These are phyloP conservation scores for Saposhnikovia divaricata DNA, from an alignment of 129 eudicot species.

Conservation along the genomic window DNA sequence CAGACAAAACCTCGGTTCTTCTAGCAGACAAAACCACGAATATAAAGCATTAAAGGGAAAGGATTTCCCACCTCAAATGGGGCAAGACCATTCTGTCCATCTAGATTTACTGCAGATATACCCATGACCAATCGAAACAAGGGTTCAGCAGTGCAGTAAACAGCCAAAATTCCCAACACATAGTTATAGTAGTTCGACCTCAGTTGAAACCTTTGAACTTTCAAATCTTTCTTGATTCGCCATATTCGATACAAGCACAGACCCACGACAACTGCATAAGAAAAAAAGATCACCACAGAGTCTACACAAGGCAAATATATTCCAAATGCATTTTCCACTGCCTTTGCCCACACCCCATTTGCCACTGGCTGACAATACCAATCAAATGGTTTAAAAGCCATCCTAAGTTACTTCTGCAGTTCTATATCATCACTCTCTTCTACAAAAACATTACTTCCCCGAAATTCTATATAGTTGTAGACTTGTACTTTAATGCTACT, in stretches of 20 bases:
- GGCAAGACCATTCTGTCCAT: slow-evolving; percentile 32
- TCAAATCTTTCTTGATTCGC: slow-evolving; percentile 22
- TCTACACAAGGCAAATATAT: slow-evolving; percentile 50
- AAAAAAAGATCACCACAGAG: slow-evolving; percentile 32
- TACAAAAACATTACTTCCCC: slow-evolving; percentile 5
- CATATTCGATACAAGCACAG: slow-evolving; percentile 38
- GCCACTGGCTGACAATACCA: slow-evolving; percentile 54
- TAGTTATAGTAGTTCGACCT: slow-evolving; percentile 30
- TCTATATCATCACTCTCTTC: neutral
- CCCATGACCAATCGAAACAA: slow-evolving; percentile 40
- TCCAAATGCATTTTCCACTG: slow-evolving; percentile 36
- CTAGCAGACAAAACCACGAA: neutral
- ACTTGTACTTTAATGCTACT: neutral
- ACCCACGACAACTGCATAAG: slow-evolving; percentile 35
- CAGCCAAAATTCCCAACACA: slow-evolving; percentile 25
- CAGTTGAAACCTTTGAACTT: slow-evolving; percentile 28
- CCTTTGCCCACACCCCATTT: slow-evolving; percentile 29
- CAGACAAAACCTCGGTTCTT: neutral
- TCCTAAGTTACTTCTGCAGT: slow-evolving; percentile 2
- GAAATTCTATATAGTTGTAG: neutral
- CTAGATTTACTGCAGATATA: slow-evolving; percentile 38
- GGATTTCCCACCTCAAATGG: slow-evolving; percentile 38
- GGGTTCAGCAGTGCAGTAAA: slow-evolving; percentile 44
- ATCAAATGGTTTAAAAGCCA: slow-evolving; percentile 34
- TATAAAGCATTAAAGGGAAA: neutral